Conservation (phyloP, 83 land plant genomes). For the Thuja plicata region DNA sequence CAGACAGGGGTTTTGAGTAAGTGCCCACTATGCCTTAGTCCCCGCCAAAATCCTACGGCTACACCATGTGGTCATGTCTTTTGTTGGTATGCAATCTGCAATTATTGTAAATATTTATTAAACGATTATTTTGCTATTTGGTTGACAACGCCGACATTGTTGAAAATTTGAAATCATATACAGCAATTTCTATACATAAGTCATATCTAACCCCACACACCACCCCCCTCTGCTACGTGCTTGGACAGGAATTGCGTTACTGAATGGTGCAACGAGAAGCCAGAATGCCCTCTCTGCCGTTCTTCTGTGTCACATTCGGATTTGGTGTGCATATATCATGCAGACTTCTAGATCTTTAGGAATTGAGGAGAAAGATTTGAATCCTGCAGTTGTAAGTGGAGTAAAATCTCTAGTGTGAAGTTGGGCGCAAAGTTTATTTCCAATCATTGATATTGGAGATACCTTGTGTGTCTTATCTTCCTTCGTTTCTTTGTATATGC, state of each 20-base stretch:
- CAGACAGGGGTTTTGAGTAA: conserved; percentile 51
- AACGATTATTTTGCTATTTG: background rate
- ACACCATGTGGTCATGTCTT: conserved; percentile 99
- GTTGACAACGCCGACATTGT: background rate
- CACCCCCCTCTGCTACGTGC: background rate
- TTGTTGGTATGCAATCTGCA: conserved; percentile 75
- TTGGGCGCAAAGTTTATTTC: background rate
- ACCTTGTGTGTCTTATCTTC: background rate
- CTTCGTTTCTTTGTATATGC: background rate
- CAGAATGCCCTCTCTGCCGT: conserved; percentile 97
- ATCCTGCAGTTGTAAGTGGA: background rate
- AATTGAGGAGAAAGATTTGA: background rate
- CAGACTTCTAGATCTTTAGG: conserved; percentile 59
- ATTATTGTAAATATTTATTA: background rate
- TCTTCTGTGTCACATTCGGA: conserved; percentile 85
- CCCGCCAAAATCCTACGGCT: conserved; percentile 92
- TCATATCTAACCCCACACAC: background rate
- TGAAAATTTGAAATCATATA: conserved; percentile 10
- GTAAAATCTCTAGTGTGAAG: background rate
- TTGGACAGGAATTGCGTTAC: conserved; percentile 84
- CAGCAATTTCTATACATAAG: background rate
- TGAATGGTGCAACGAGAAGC: conserved; percentile 99
- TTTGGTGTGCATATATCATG: conserved; percentile 86
- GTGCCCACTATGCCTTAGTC: conserved; percentile 93
- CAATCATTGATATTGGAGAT: background rate